Conservation (phyloP, 495 filamentous ascomycete genomes). For the Podospora pseudoanserina region DNA sequence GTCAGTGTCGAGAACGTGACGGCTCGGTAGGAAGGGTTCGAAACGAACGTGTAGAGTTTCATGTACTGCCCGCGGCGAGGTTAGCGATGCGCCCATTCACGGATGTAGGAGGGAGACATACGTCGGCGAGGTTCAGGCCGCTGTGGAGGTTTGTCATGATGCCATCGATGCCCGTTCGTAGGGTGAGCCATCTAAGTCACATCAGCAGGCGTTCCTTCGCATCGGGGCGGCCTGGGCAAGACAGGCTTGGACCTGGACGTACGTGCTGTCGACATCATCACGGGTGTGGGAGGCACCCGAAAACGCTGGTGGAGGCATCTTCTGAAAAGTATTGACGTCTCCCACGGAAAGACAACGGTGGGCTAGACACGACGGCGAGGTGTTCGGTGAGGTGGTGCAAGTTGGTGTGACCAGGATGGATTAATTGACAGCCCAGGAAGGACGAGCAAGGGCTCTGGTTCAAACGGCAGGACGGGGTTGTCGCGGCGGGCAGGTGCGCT, state of each 20-base stretch:
- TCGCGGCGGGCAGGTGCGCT: neutral
- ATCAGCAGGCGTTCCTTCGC: constrained; percentile 21
- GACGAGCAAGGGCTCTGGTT: neutral
- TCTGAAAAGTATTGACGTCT: neutral
- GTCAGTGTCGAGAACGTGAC: constrained; percentile 22
- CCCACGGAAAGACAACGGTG: neutral
- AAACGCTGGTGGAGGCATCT: constrained; percentile 27
- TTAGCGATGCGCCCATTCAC: constrained; percentile 14
- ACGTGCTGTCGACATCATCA: constrained; percentile 84
- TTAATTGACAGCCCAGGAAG: neutral
- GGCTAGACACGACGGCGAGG: neutral
- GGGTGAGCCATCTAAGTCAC: constrained; percentile 70
- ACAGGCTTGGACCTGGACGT: constrained; percentile 36
- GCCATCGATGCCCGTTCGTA: constrained; percentile 80
- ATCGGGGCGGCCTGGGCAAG: neutral
- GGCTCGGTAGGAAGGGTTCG: neutral
- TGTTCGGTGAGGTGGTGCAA: neutral
- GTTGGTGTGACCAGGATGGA: neutral
- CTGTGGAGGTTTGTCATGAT: constrained; percentile 91
- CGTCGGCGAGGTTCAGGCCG: constrained; percentile 86
- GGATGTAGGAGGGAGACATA: constrained; percentile 42
- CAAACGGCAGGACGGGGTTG: neutral
- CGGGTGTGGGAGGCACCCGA: constrained; percentile 58
- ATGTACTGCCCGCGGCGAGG: constrained; percentile 60
- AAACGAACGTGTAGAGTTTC: constrained; percentile 87